Evolutionary conservation across 495 filamentous ascomycete species (phyloP).

Genomic region (Letharia lupina): DNA sequence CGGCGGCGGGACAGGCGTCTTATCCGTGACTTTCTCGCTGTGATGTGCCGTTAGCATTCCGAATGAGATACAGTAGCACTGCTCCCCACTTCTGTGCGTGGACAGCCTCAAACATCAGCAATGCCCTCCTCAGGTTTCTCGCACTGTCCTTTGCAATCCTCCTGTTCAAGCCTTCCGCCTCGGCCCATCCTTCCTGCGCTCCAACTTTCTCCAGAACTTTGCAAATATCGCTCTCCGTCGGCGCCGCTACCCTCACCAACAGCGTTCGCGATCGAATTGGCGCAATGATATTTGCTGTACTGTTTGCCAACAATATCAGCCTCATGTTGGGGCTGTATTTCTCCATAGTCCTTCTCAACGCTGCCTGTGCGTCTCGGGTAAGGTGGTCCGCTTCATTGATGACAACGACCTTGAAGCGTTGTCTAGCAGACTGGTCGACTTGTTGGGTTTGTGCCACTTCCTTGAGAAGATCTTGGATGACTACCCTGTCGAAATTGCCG

Average conservation of each 20-base stretch:
- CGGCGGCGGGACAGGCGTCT: conserved; percentile 80
- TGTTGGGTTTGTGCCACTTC: conserved; percentile 98
- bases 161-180: conserved; percentile 60
- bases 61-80: conserved; percentile 19
- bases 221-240: conserved; percentile 75
- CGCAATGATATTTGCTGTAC: conserved; percentile 93
- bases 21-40: conserved; percentile 86
- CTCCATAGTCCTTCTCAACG: conserved; percentile 93
- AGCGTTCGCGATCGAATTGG: conserved; percentile 85
- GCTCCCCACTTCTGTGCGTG: conserved; percentile 83
- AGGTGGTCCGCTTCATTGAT: conserved; percentile 99
- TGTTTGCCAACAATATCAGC: conserved; percentile 86
- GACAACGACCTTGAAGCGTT: conserved; percentile 95
- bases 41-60: conserved; percentile 3
- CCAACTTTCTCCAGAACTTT: conserved; percentile 65
- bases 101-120: conserved; percentile 94
- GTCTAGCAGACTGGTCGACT: conserved; percentile 79
- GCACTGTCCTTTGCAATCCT: conserved; percentile 88
- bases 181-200: conserved; percentile 65
- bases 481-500: conserved; percentile 91
- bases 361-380: conserved; percentile 89
- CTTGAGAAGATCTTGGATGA: conserved; percentile 90
- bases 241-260: conserved; percentile 85
- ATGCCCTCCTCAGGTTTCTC: conserved; percentile 76
- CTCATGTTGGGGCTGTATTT: conserved; percentile 95